Base-by-base conservation (phyloP, 1,139 yeast species). In the Taphrina confusa region DNA sequence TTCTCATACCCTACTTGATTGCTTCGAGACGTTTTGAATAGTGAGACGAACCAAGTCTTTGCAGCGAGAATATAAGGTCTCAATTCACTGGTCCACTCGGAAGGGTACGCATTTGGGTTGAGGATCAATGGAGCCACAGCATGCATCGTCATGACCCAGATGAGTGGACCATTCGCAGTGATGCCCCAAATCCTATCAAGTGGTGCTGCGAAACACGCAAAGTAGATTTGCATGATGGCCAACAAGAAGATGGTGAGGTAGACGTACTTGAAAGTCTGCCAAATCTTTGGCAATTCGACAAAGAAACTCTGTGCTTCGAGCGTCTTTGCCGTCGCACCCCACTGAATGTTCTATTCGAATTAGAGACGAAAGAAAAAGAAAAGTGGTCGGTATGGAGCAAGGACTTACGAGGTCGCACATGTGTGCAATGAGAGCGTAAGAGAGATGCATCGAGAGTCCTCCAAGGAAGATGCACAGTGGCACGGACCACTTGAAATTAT, bases 281-380 rank as follows among this genome's bases (percentile, higher is more conserved):
- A 45, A 23, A 63, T 59, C 50, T 61, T 63, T 8, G 65, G 65
- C 30, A 63, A 44, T 28, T 63, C 65, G 18, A 27, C 60, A 45
- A 62, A 61, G 50, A 63, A 63, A 31, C 62, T 61, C 9, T 60
- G 49, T 22, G 52, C 34, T 36, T 61, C 64, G 22, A 63, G 47
- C 12, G 62, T 64, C 36, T 62, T 62, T 9, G 64, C 65, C 9
- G 65, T 63, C 4, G 65, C 64, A 9, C 65, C 65, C 65, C 65
- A 63, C 30, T 61, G 63, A 63, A 63, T 61, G 55, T 61, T 61
- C 44, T 55, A 27, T 8, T 16, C n/a, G n/a, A n/a, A n/a, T n/a
- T n/a, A n/a, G n/a, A n/a, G n/a, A n/a, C n/a, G 20, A 18, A 18
- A 6, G 47, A 6, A 18, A 42, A 6, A 8, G n/a, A n/a, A n/a